A percentile compares a stretch with the other conserved stretches of the same genome.
These are phyloP conservation scores for Hemileccinum impolitum DNA, from an alignment of 768 basidiomycete genomes.

Conservation along the genomic window DNA sequence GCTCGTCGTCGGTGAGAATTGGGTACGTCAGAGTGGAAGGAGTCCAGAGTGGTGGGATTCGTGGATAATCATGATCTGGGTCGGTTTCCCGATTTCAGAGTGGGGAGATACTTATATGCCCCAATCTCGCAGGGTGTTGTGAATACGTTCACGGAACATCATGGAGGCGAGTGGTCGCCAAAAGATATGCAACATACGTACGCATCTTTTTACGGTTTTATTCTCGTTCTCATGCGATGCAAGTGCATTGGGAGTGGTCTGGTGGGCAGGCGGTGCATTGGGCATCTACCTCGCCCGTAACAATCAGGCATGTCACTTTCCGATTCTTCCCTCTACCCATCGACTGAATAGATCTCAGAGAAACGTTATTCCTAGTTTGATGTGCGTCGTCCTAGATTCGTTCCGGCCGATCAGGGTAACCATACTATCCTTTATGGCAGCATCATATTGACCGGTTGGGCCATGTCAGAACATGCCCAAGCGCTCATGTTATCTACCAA, in stretches of 20 bases:
- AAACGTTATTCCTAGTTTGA: constrained; percentile 75
- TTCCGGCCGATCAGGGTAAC: not conserved
- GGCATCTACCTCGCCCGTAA: constrained; percentile 80
- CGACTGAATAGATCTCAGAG: constrained; percentile 40
- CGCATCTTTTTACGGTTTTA: constrained; percentile 21
- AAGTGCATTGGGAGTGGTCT: constrained; percentile 51
- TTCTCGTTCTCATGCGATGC: constrained; percentile 1
- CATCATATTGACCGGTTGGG: constrained; percentile 90
- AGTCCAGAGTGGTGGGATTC: constrained; percentile 90
- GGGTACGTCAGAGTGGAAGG: constrained; percentile 65
- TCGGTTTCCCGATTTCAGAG: constrained; percentile 29
- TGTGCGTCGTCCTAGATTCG: constrained; percentile 45
- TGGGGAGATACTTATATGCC: not conserved
- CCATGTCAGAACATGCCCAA: constrained; percentile 89
- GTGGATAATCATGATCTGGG: constrained; percentile 56
- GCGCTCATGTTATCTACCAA: constrained; percentile 80
- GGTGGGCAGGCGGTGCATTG: constrained; percentile 92
- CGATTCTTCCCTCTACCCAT: not conserved
- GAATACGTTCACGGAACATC: constrained; percentile 93
- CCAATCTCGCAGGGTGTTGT: constrained; percentile 39
- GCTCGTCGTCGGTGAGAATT: constrained; percentile 71
- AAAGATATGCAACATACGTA: constrained; percentile 96
- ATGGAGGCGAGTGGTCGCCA: constrained; percentile 74
- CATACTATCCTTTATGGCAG: constrained; percentile 33
- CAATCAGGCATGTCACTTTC: constrained; percentile 52